Evolutionary conservation across 352 stramenopile genomes (phyloP).

Genomic region (Globisporangium apiculatum): DNA sequence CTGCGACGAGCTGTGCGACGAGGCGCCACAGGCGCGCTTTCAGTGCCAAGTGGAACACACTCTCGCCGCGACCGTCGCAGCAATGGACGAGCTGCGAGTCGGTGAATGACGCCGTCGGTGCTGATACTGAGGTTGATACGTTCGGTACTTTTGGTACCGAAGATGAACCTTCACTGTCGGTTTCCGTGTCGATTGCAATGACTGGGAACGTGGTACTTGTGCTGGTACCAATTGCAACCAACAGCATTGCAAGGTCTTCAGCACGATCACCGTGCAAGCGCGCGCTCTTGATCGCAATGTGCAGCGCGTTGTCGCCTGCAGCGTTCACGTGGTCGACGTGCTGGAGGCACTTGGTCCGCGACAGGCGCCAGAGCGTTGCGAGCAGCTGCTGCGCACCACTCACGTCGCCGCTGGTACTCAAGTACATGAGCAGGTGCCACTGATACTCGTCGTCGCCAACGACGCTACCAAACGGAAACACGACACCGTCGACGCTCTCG

Average conservation of each 20-base stretch:
- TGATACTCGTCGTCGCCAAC: slow-evolving; percentile 32
- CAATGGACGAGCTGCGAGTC: slow-evolving; percentile 31
- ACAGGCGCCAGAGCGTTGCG: slow-evolving; percentile 7
- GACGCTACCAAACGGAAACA: slow-evolving; percentile 22
- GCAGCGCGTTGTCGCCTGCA: slow-evolving; percentile 55
- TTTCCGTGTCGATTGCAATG: too few species aligned
- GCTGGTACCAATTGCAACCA: slow-evolving; percentile 34
- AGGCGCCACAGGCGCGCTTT: slow-evolving; percentile 53
- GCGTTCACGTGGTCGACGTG: slow-evolving; percentile 58
- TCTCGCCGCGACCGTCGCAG: slow-evolving; percentile 39
- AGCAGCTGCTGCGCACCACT: slow-evolving; percentile 31
- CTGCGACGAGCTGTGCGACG: slow-evolving; percentile 40
- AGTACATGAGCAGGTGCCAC: slow-evolving; percentile 72
- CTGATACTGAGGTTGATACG: slow-evolving; percentile 1
- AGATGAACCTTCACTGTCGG: background rate
- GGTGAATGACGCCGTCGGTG: slow-evolving; percentile 5
- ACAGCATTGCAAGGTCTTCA: slow-evolving; percentile 23
- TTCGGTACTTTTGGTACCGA: background rate
- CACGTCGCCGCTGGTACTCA: slow-evolving; percentile 43
- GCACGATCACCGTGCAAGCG: background rate
- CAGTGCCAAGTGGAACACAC: slow-evolving; percentile 53
- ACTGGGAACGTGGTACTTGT: background rate
- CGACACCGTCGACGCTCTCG: slow-evolving; percentile 16
- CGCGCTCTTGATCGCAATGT: slow-evolving; percentile 55
- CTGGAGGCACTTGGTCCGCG: slow-evolving; percentile 18